These are phyloP conservation scores for Colletotrichum lindemuthianum DNA, from an alignment of 2,329 filamentous ascomycete species.

Conservation along the genomic window DNA sequence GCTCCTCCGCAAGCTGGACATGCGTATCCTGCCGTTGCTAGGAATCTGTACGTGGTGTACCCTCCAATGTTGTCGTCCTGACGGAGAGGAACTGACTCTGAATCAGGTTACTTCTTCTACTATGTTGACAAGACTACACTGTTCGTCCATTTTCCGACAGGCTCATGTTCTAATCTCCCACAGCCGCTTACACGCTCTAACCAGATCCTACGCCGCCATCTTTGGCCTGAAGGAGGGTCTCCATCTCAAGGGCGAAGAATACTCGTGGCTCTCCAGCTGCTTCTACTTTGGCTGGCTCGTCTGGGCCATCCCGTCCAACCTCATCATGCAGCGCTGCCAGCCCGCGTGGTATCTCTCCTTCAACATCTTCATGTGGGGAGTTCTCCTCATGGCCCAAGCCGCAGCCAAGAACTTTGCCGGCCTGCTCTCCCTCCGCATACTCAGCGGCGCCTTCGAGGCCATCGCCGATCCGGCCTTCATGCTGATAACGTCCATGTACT, in stretches of 20 bases:
- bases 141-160: neutral
- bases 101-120: conserved; percentile 49
- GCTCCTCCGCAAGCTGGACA: conserved; percentile 50
- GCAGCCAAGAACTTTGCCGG: conserved; percentile 65
- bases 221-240: conserved; percentile 71
- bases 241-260: conserved; percentile 64
- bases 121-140: conserved; percentile 44
- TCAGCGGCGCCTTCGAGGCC: conserved; percentile 74
- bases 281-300: conserved; percentile 53
- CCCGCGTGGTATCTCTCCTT: conserved; percentile 50
- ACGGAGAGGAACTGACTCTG: too few species aligned
- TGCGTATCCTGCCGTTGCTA: conserved; percentile 49
- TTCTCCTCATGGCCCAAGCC: conserved; percentile 59
- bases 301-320: conserved; percentile 46
- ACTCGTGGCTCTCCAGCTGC: conserved; percentile 54
- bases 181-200: neutral
- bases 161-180: too few species aligned
- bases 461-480: conserved; percentile 62
- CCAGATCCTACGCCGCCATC: conserved; percentile 68
- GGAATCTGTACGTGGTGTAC: conserved; percentile 43
- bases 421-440: conserved; percentile 63
- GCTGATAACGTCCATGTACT: conserved; percentile 73
- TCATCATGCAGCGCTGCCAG: conserved; percentile 45
- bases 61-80: too few species aligned
- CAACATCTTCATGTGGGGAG: conserved; percentile 67